These are phyloP conservation scores for Aspergillus pseudoviridinutans DNA, from an alignment of 2,329 filamentous ascomycete genomes.

Conservation along the genomic window DNA sequence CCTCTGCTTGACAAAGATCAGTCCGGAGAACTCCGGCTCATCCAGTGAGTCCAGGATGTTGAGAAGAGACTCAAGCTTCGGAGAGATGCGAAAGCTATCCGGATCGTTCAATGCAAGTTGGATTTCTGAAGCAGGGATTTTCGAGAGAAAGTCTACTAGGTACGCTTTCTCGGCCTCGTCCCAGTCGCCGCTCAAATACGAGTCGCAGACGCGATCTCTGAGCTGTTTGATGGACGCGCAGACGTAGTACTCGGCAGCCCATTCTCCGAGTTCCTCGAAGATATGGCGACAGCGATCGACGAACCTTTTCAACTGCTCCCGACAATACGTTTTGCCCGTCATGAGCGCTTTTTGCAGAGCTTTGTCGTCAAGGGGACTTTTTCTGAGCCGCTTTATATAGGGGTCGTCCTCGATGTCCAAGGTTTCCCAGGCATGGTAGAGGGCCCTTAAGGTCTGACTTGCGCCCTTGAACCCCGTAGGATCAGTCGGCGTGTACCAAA, in stretches of 20 bases:
- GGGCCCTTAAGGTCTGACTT: constrained; percentile 37
- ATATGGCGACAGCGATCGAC: constrained; percentile 50
- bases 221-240: constrained; percentile 44
- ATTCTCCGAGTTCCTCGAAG: constrained; percentile 58
- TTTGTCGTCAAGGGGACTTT: constrained; percentile 33
- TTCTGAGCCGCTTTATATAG: constrained; percentile 48
- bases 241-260: constrained; percentile 67
- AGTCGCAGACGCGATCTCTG: constrained; percentile 12
- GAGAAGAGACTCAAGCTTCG: constrained; percentile 58
- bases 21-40: constrained; percentile 49
- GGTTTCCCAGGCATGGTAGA: constrained; percentile 39
- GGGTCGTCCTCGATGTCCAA: constrained; percentile 62
- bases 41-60: constrained; percentile 47
- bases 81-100: constrained; percentile 40
- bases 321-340: constrained; percentile 37
- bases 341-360: constrained; percentile 26
- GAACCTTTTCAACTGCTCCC: constrained; percentile 55
- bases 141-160: constrained; percentile 42
- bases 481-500: constrained; percentile 16
- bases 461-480: not conserved
- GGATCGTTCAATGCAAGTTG: constrained; percentile 1
- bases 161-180: constrained; percentile 53
- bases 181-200: constrained; percentile 41
- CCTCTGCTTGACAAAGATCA: constrained; percentile 66
- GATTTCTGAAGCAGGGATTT: constrained; percentile 17